Percentiles rank a stretch among this genome's conserved stretches.
These are phyloP conservation scores for Emericellopsis terricola DNA, from an alignment of 495 filamentous ascomycete species.

Conservation along the genomic window DNA sequence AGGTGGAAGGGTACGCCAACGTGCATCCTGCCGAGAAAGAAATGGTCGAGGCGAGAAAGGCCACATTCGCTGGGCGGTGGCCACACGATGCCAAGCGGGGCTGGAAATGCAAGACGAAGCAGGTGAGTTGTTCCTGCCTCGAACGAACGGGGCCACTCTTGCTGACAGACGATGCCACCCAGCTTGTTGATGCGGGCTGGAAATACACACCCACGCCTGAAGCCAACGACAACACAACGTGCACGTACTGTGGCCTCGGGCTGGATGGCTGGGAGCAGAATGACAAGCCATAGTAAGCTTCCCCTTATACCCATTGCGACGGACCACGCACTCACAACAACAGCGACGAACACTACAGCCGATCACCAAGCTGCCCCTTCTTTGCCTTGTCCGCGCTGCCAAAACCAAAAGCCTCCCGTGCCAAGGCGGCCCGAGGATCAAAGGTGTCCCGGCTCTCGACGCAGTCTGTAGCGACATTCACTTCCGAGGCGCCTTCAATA, in stretches of 20 bases:
- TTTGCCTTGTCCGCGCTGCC: conserved; percentile 37
- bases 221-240: conserved; percentile 68
- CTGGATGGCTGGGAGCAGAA: conserved; percentile 85
- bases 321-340: conserved; percentile 8
- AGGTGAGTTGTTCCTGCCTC: conserved; percentile 33
- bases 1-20: conserved; percentile 40
- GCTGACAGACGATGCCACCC: conserved; percentile 9
- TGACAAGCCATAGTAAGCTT: conserved; percentile 63
- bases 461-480: conserved; percentile 38
- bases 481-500: conserved; percentile 31
- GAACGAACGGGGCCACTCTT: neutral
- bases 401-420: conserved; percentile 23
- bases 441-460: conserved; percentile 55
- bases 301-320: conserved; percentile 6
- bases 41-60: conserved; percentile 58
- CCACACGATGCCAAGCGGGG: conserved; percentile 77
- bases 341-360: conserved; percentile 72
- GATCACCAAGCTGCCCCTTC: conserved; percentile 66
- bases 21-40: conserved; percentile 53
- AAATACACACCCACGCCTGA: conserved; percentile 73
- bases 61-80: conserved; percentile 68
- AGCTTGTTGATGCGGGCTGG: conserved; percentile 91
- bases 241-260: conserved; percentile 69
- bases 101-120: conserved; percentile 73
- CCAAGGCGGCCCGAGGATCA: conserved; percentile 39